Evolutionary conservation across 2,329 filamentous ascomycete genomes (phyloP), one percentile per base, ranked within the genome.

Genomic region (Helminthosporium solani): DNA sequence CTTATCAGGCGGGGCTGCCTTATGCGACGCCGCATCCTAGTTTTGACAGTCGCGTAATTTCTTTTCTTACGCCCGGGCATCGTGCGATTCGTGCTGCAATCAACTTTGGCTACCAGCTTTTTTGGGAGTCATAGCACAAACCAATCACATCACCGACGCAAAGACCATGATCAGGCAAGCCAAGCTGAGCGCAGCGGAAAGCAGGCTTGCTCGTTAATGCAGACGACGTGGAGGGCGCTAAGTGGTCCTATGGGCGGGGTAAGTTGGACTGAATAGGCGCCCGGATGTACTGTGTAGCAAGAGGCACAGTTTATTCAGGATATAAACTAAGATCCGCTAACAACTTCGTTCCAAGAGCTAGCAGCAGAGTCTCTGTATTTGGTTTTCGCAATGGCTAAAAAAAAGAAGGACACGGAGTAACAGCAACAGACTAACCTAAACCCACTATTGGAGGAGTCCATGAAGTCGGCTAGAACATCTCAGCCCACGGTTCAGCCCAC

Each of bases 261-360:
- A 39, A 25, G 36, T 15, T 39, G 27, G n/a, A n/a, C n/a, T n/a
- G n/a, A n/a, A n/a, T 39, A 5, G 36, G 36, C 36, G 36, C 36
- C 27, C 36, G n/a, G n/a, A n/a, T n/a, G n/a, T n/a, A n/a, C n/a
- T n/a, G n/a, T n/a, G n/a, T n/a, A n/a, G n/a, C n/a, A n/a, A n/a
- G n/a, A n/a, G 36, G 23, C 23, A 25, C 23, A 39, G 19, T 20
- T 39, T 15, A n/a, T 20, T 39, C 20, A 39, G n/a, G 6, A 39
- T 27, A 25, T 39, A 39, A 20, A 39, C 36, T 20, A n/a, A 18
- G 16, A 12, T 39, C 4, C 27, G 23, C 19, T 15, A 39, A 20
- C 36, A 27, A n/a, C 9, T 39, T 14, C 16, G n/a, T 8, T 25
- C 27, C n/a, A 39, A n/a, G n/a, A n/a, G n/a, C 11, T 25, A 9